These are phyloP conservation scores for Metarhizium sp. DNA, from an alignment of 2,329 filamentous ascomycete genomes.

Conservation along the genomic window DNA sequence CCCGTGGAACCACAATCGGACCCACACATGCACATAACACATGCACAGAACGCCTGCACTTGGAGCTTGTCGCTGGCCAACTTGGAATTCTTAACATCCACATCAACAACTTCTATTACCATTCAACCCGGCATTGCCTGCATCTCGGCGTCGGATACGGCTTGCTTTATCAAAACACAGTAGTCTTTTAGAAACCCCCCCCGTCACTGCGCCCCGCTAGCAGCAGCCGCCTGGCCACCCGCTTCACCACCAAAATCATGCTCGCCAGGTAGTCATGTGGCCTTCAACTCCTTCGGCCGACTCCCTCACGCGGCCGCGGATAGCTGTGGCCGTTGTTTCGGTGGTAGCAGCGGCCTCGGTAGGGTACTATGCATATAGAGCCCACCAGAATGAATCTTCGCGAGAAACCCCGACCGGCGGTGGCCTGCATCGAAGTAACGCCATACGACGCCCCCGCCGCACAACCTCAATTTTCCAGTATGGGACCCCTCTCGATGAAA, in stretches of 20 bases:
- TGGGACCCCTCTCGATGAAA: slow-evolving; percentile 36
- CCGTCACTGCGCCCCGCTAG: not conserved
- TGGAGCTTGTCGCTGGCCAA: too few species aligned
- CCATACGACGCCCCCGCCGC: slow-evolving; percentile 41
- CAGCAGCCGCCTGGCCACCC: slow-evolving; percentile 1
- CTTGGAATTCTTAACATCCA: too few species aligned
- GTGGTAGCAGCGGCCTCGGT: slow-evolving; percentile 46
- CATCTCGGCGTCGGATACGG: too few species aligned
- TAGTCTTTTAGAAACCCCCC: too few species aligned
- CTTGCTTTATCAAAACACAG: too few species aligned
- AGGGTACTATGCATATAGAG: slow-evolving; percentile 48
- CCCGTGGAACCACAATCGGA: not conserved
- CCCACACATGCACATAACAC: not conserved
- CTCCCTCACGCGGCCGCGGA: slow-evolving; percentile 42
- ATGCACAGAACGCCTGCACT: too few species aligned
- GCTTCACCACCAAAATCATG: slow-evolving; percentile 18
- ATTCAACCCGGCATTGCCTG: too few species aligned
- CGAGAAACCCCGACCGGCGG: slow-evolving; percentile 17
- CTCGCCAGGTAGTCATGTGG: slow-evolving; percentile 33
- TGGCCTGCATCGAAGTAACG: slow-evolving; percentile 56
- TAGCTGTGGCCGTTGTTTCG: slow-evolving; percentile 47
- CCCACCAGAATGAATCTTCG: slow-evolving; percentile 15
- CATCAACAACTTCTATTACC: too few species aligned
- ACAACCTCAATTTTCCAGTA: slow-evolving; percentile 29
- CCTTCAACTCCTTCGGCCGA: slow-evolving; percentile 40